A percentile compares a stretch with the other conserved stretches of the same genome.
Evolutionary conservation across 2,329 filamentous ascomycete species (phyloP).

Genomic region (Fusarium sp.): DNA sequence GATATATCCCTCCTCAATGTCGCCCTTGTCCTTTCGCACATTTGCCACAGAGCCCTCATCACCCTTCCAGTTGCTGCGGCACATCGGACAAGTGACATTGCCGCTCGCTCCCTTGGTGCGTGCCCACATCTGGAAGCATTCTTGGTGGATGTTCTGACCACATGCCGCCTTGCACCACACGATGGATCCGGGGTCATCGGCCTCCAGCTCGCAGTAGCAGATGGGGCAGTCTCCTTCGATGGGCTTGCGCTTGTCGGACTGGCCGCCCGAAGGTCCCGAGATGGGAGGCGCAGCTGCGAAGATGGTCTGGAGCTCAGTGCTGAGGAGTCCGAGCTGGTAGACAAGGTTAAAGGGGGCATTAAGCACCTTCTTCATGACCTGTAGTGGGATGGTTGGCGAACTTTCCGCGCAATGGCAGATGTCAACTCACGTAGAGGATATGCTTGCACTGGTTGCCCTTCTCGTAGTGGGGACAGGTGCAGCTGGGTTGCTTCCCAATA

Average conservation of each 20-base stretch:
- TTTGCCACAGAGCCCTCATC: slow-evolving; percentile 54
- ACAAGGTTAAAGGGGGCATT: slow-evolving; percentile 65
- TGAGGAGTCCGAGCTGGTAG: slow-evolving; percentile 71
- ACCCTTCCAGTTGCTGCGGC: slow-evolving; percentile 66
- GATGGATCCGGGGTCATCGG: slow-evolving; percentile 47
- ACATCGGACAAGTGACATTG: slow-evolving; percentile 68
- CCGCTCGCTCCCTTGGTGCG: slow-evolving; percentile 52
- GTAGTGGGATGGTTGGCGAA: background rate
- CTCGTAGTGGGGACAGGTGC: slow-evolving; percentile 65
- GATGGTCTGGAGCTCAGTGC: slow-evolving; percentile 68
- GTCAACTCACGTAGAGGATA: slow-evolving; percentile 62
- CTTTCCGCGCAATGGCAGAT: fast-evolving
- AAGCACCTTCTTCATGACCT: slow-evolving; percentile 69
- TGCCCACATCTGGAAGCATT: slow-evolving; percentile 67
- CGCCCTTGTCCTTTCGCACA: slow-evolving; percentile 54
- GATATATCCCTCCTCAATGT: slow-evolving; percentile 66
- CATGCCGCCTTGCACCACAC: slow-evolving; percentile 65
- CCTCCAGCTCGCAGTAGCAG: slow-evolving; percentile 62
- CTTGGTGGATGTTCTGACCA: slow-evolving; percentile 65
- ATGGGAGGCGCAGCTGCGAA: slow-evolving; percentile 65
- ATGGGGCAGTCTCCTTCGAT: slow-evolving; percentile 67
- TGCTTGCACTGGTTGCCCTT: slow-evolving; percentile 74
- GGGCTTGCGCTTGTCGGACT: slow-evolving; percentile 55
- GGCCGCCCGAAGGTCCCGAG: slow-evolving; percentile 46
- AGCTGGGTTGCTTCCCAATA: slow-evolving; percentile 62